Conservation (phyloP, 768 basidiomycete genomes). For the Hygrophorus russula region DNA sequence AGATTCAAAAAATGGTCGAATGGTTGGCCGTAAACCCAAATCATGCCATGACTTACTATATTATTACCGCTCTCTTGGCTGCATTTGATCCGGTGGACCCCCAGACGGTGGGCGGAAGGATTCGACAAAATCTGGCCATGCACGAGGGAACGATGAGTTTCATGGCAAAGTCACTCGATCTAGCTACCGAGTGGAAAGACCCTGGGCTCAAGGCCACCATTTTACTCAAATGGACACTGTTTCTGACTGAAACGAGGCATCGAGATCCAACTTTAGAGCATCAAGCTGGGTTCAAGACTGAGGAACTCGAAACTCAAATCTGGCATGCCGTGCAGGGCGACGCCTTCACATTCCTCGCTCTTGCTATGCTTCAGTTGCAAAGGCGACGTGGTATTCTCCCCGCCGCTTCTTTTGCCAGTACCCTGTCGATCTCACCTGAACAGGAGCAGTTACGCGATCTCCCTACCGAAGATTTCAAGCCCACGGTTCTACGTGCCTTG, state of each 20-base stretch:
- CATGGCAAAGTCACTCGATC: conserved; percentile 48
- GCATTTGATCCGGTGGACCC: conserved; percentile 61
- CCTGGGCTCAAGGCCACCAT: conserved; percentile 59
- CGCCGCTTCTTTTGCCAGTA: conserved; percentile 24
- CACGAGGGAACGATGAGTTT: conserved; percentile 36
- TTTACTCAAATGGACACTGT: conserved; percentile 82
- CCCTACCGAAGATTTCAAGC: conserved; percentile 40
- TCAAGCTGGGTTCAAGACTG: conserved; percentile 56
- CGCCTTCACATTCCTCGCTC: conserved; percentile 61
- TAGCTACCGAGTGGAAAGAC: conserved; percentile 53
- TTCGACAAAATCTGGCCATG: conserved; percentile 36
- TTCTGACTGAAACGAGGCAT: conserved; percentile 67
- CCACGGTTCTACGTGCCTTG: conserved; percentile 45
- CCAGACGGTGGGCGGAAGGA: conserved; percentile 27
- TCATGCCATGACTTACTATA: conserved; percentile 58
- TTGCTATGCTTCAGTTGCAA: conserved; percentile 47
- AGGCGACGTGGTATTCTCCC: conserved; percentile 25
- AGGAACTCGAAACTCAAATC: conserved; percentile 71
- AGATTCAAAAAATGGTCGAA: conserved; percentile 54
- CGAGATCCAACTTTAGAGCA: conserved; percentile 55
- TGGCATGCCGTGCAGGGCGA: conserved; percentile 80
- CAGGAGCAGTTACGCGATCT: conserved; percentile 35
- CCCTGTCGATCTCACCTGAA: conserved; percentile 23
- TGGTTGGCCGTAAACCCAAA: conserved; percentile 60
- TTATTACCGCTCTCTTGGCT: conserved; percentile 53